Evolutionary conservation across 805 yeast genomes (phyloP), one percentile per base, ranked within the genome.

Genomic region (Metschnikowia chrysomelidarum): DNA sequence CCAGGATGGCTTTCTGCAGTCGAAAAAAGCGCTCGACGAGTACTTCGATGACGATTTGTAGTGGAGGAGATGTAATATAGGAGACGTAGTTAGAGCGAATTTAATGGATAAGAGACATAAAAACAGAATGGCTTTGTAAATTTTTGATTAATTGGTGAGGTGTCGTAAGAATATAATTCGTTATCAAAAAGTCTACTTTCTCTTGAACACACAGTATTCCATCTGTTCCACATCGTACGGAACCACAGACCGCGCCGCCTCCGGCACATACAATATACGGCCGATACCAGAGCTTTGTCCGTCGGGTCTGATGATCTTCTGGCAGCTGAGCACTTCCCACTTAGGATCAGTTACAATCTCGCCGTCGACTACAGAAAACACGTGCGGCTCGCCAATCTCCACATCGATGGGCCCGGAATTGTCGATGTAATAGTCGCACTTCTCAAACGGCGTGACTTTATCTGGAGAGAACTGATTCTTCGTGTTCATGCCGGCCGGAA

Each of bases 391-490:
- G 16, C 73, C 75, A 13, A 51, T 53, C 13, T 64, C 71, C 1
- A 41, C 8, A 44, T 73, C 69, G n/a, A 70, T 67, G 2, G 73
- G 67, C 37, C 69, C 65, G 29, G 69, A 59, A 26, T 81, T 70
- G 57, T 89, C 97, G 26, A 89, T 62, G 37, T 76, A 75, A 50
- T 73, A 88, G 43, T 82, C 80, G 61, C 98, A 89, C 6, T 61
- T 45, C 0, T 58, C 60, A 20, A 77, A 57, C 2, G 63, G 55
- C 7, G 69, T 58, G 3, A 86, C 60, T 45, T 82, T 80, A 8
- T 73, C 73, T 2, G 65, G 59, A 30, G 85, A 88, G 50, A 78
- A 87, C 27, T 60, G 40, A 54, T 91, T 89, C 47, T 67, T 62
- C 49, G 87, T 81, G 54, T 91, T 89, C 87, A 87, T 84, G 4